These are phyloP conservation scores for Metschnikowia koreensis DNA, from an alignment of 805 yeast genomes.

Conservation along the genomic window DNA sequence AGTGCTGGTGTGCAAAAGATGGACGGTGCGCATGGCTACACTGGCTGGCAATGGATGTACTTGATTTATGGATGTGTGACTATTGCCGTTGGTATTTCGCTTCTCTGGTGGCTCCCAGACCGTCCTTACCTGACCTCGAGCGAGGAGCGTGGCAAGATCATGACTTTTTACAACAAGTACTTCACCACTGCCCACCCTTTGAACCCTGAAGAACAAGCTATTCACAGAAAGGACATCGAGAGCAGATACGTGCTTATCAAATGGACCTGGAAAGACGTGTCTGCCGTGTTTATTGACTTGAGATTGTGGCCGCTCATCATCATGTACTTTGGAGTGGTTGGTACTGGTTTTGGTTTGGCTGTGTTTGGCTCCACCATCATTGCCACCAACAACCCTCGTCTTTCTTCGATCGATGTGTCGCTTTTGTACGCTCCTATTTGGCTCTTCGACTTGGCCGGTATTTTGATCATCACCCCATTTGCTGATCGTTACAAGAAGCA, in stretches of 20 bases:
- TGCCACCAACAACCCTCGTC: slow-evolving; percentile 56
- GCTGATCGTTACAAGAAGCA: slow-evolving; percentile 64
- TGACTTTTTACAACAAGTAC: slow-evolving; percentile 22
- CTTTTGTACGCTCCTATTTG: slow-evolving; percentile 86
- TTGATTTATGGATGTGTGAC: slow-evolving; percentile 74
- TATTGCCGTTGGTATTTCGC: slow-evolving; percentile 55
- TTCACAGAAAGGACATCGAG: slow-evolving; percentile 63
- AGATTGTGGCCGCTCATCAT: slow-evolving; percentile 77
- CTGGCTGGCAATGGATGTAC: slow-evolving; percentile 89
- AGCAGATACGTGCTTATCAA: slow-evolving; percentile 43
- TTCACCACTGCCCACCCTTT: slow-evolving; percentile 48
- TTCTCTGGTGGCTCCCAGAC: slow-evolving; percentile 86
- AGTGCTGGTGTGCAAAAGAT: slow-evolving; percentile 86
- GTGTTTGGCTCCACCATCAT: slow-evolving; percentile 83
- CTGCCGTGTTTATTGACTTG: slow-evolving; percentile 53
- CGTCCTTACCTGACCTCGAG: slow-evolving; percentile 45
- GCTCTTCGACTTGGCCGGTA: slow-evolving; percentile 79
- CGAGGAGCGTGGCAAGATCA: slow-evolving; percentile 16
- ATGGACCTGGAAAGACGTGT: slow-evolving; percentile 64
- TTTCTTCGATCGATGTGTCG: slow-evolving; percentile 67
- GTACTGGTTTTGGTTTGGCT: slow-evolving; percentile 84
- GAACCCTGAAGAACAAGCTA: slow-evolving; percentile 45
- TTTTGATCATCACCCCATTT: slow-evolving; percentile 71
- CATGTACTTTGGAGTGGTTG: slow-evolving; percentile 93
- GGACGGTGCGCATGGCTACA: slow-evolving; percentile 65